Percentiles rank a stretch among this genome's conserved stretches.
These are phyloP conservation scores for Lasiodiplodia citricola DNA, from an alignment of 2,329 filamentous ascomycete species.

Conservation along the genomic window DNA sequence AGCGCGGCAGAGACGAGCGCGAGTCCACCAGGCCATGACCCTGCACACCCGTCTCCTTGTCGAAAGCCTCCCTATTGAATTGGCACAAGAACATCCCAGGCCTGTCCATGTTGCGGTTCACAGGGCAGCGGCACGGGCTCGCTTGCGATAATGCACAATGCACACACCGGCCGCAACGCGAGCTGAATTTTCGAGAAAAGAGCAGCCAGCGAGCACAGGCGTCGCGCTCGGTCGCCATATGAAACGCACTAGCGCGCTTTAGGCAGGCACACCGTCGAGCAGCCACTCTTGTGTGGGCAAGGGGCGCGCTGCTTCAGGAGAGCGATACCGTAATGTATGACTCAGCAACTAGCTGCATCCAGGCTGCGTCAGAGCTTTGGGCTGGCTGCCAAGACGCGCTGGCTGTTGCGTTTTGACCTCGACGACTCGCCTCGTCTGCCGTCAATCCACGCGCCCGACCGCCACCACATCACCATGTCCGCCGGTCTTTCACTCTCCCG, in stretches of 20 bases:
- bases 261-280: neutral
- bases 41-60: neutral
- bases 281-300: neutral
- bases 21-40: neutral
- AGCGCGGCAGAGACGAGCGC: conserved; percentile 10
- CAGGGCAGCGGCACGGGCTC: conserved; percentile 19
- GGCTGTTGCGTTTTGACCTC: conserved; percentile 14
- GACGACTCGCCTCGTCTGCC: conserved; percentile 13
- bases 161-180: conserved; percentile 6
- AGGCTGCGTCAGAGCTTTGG: neutral
- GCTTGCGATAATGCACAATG: conserved; percentile 1
- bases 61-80: conserved; percentile 5
- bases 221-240: neutral
- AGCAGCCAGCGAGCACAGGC: neutral
- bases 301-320: neutral
- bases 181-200: conserved; percentile 20
- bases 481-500: conserved; percentile 71
- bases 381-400: neutral
- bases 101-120: neutral
- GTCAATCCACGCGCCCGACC: conserved; percentile 19
- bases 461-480: conserved; percentile 37
- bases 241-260: neutral
- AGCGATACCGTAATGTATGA: conserved; percentile 2
- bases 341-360: neutral
- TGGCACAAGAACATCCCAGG: neutral